phyloP scores from a whole-genome alignment of 176 grass and related monocot species.

The Oryza meridionalis region DNA sequence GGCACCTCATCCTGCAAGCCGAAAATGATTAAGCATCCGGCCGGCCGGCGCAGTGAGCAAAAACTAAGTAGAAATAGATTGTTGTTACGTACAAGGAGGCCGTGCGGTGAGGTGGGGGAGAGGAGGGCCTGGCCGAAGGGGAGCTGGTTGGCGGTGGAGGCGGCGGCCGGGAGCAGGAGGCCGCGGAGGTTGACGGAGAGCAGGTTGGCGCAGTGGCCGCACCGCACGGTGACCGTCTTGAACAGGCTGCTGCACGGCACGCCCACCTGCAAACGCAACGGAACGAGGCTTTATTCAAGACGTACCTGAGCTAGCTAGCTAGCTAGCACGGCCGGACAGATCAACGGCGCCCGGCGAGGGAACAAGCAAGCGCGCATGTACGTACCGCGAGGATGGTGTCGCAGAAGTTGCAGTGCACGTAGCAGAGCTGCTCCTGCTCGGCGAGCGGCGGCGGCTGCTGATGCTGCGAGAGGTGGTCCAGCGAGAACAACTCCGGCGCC shows the following conservation, averaged over 20 bases:
- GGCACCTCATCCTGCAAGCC: slow-evolving; percentile 67
- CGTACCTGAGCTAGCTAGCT: background rate
- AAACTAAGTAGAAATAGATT: background rate
- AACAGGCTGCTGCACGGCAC: slow-evolving; percentile 93
- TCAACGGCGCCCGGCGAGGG: background rate
- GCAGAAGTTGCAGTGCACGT: slow-evolving; percentile 98
- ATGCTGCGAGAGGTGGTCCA: slow-evolving; percentile 54
- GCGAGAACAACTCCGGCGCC: slow-evolving; percentile 64
- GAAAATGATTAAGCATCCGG: background rate
- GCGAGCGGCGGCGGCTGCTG: slow-evolving; percentile 37
- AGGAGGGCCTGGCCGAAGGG: slow-evolving; percentile 70
- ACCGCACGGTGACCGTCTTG: slow-evolving; percentile 89
- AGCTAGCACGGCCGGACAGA: background rate
- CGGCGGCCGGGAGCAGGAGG: slow-evolving; percentile 61
- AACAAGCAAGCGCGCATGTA: background rate
- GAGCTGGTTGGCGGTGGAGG: slow-evolving; percentile 57
- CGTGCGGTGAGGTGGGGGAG: slow-evolving; percentile 67
- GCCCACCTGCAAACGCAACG: slow-evolving; percentile 54
- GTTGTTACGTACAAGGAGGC: slow-evolving; percentile 46
- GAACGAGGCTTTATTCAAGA: background rate
- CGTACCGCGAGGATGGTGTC: slow-evolving; percentile 94
- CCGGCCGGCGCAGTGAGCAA: background rate
- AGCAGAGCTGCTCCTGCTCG: slow-evolving; percentile 99
- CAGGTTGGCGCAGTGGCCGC: slow-evolving; percentile 92
- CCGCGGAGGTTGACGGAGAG: slow-evolving; percentile 89